Evolutionary conservation across 2,329 filamentous ascomycete genomes (phyloP).

Genomic region (Fusarium subglutinans): DNA sequence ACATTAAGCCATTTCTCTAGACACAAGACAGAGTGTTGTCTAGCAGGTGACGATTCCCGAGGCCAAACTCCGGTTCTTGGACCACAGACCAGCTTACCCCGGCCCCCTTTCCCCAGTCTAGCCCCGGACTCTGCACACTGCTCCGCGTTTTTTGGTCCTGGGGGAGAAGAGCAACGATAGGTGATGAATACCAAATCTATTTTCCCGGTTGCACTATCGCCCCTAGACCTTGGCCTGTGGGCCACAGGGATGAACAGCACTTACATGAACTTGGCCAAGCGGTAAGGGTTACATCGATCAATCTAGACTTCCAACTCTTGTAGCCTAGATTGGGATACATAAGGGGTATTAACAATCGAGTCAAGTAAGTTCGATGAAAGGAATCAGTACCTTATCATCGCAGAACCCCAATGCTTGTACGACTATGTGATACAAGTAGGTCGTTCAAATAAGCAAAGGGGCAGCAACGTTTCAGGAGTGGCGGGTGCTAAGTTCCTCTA

Average conservation of each 20-base stretch:
- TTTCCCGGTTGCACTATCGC: conserved; percentile 41
- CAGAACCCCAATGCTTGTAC: background rate
- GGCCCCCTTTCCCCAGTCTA: conserved; percentile 11
- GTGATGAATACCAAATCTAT: conserved; percentile 37
- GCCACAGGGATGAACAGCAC: conserved; percentile 20
- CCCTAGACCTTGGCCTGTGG: conserved; percentile 9
- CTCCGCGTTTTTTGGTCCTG: conserved; percentile 39
- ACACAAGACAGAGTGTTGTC: background rate
- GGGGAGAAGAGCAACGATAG: conserved; percentile 1
- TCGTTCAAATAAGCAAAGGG: conserved; percentile 6
- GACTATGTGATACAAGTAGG: background rate
- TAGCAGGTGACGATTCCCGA: background rate
- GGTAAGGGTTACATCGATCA: background rate
- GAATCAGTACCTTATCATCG: background rate
- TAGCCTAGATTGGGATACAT: background rate
- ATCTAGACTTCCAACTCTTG: background rate
- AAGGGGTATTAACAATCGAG: background rate
- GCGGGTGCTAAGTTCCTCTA: background rate
- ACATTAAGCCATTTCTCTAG: background rate
- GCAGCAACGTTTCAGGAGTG: background rate
- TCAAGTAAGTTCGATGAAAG: background rate
- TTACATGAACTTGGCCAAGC: background rate
- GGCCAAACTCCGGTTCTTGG: background rate
- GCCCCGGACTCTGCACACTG: conserved; percentile 8
- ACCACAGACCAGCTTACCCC: conserved; percentile 16